Base-by-base conservation (phyloP, 202 grass and related monocot genomes). In the Saccharum hybrid region DNA sequence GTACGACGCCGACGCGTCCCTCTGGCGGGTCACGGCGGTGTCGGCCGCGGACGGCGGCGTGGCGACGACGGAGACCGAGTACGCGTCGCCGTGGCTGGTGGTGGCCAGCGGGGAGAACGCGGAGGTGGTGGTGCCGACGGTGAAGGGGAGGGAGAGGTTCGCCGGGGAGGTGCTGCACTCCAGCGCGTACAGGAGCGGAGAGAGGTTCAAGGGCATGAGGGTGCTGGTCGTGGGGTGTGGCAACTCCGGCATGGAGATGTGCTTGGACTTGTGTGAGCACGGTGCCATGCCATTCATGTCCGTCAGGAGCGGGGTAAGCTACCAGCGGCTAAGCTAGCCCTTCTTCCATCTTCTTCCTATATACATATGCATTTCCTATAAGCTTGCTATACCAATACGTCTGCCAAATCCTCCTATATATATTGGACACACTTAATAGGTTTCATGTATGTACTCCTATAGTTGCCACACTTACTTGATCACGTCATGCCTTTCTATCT, bases 231-330 rank as follows among this genome's bases (percentile, higher is more conserved):
- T 96, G 10, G 96, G 96, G 0, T 99, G 96, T 22, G 96, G 96
- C 33, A 99, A 99, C 88, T 99, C 96, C 5, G 96, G 93, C 1
- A 99, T 99, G 96, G 96, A 99, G 78, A 99, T 96, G 71, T 99
- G 91, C 69, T 79, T 99, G 76, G 96, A 99, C 67, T 72, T 99
- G 69, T 90, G 81, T 19, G 96, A 96, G 68, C 89, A 90, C 48
- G 96, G 93, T 71, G 93, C 96, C 41, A 78, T 63, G 74, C 96
- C 96, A 5, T 94, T 96, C 89, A 79, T 98, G 96, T 98, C 96
- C 2, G 89, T 98, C 61, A 87, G 96, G 63, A 98, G 88, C 77
- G 93, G 92, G 81, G 96, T 98, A 82, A 81, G n/a, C 38, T 21
- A 21, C 54, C 8, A 57, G 7, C 52, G 7, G 18, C 16, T 54